These are phyloP conservation scores for Angomonas deanei DNA, from an alignment of 208 protist species.

Conservation along the genomic window DNA sequence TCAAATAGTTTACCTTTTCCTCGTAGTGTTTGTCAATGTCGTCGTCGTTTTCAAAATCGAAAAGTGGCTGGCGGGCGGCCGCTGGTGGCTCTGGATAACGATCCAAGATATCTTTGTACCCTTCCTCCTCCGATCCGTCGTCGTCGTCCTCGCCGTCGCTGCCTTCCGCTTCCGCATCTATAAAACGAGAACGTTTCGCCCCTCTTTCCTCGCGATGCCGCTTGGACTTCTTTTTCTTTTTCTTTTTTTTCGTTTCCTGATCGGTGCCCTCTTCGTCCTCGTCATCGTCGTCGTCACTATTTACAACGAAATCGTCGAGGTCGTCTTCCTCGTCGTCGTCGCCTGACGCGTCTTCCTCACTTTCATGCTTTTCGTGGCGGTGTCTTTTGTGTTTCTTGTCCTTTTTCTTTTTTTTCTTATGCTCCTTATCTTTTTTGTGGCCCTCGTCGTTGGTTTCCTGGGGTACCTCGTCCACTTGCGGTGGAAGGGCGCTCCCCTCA, in stretches of 20 bases:
- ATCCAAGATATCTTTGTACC: neutral
- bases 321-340: slow-evolving; percentile 29
- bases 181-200: neutral
- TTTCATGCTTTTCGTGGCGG: slow-evolving; percentile 14
- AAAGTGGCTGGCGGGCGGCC: slow-evolving; percentile 20
- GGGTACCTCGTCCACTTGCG: slow-evolving; percentile 12
- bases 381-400: slow-evolving; percentile 17
- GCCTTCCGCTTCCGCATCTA: slow-evolving; percentile 12
- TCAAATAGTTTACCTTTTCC: slow-evolving; percentile 25
- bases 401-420: slow-evolving; percentile 15
- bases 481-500: neutral
- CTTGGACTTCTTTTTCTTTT: no score
- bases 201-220: no score
- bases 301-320: slow-evolving; percentile 7
- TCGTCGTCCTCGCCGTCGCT: slow-evolving; percentile 15
- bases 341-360: slow-evolving; percentile 26
- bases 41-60: slow-evolving; percentile 28
- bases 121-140: slow-evolving; percentile 16
- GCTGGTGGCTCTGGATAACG: slow-evolving; percentile 3
- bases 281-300: slow-evolving; percentile 11
- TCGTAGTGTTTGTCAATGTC: slow-evolving; percentile 77
- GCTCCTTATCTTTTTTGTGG: slow-evolving; percentile 23
- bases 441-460: slow-evolving; percentile 16
- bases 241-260: neutral
- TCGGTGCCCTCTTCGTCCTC: neutral